Evolutionary conservation across 108 stramenopile species (phyloP), one percentile per base, ranked within the genome.

Genomic region (Phaeodactylum tricornutum): DNA sequence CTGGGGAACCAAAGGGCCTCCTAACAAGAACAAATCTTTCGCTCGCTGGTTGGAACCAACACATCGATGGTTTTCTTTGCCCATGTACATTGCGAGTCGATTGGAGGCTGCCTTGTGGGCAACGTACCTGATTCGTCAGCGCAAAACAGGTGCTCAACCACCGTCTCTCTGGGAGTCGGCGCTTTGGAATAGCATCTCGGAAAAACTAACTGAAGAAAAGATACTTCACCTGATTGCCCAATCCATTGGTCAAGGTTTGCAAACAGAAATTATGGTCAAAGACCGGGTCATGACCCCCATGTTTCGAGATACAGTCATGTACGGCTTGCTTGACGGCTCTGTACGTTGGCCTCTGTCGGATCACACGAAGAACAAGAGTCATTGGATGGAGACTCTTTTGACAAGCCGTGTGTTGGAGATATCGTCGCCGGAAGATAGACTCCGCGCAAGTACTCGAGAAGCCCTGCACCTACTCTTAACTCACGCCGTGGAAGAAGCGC

Each of bases 1-100:
- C n/a, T n/a, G n/a, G n/a, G n/a, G n/a, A n/a, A n/a, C n/a, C n/a
- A n/a, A n/a, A n/a, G n/a, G n/a, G n/a, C n/a, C n/a, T n/a, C n/a
- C n/a, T n/a, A n/a, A n/a, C n/a, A n/a, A n/a, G n/a, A n/a, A n/a
- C n/a, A n/a, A n/a, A n/a, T n/a, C n/a, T n/a, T n/a, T n/a, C n/a
- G n/a, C n/a, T n/a, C n/a, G n/a, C n/a, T 88, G 87, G 87, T 60
- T 88, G 28, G 46, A 75, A 46, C 82, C 82, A 17, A 76, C 71
- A 4, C 38, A 62, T 39, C 61, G 71, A 31, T 88, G 82, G 82
- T 84, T 88, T 50, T 75, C 87, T 4, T 56, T 88, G 3, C 64
- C 75, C 21, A 69, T 75, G 63, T 88, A 76, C 50, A 57, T 88
- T 23, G 68, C 82, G 33, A 75, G 79, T 68, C 62, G 82, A 42